A percentile compares a stretch with the other conserved stretches of the same genome.
phyloP scores from a whole-genome alignment of 441 rosid genomes.

The Pelargonium myrrhifolium region DNA sequence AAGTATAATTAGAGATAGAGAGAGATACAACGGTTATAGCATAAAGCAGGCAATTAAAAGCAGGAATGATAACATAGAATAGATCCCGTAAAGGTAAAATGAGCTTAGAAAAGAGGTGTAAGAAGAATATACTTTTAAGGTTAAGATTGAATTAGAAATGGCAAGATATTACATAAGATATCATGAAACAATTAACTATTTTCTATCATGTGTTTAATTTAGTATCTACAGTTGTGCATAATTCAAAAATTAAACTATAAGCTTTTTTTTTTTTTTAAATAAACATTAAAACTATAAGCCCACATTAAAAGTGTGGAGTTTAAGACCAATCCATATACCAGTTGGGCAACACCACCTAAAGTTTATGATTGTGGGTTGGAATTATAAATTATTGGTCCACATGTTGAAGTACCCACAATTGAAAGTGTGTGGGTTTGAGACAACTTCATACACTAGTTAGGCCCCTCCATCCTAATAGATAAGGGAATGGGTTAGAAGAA shows the following conservation, averaged over 20 bases:
- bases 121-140: background rate
- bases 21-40: background rate
- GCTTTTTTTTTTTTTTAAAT: too few species aligned
- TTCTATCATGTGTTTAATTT: background rate
- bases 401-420: too few species aligned
- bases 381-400: too few species aligned
- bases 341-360: background rate
- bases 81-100: background rate
- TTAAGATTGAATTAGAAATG: background rate
- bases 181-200: background rate
- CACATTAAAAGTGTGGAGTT: slow-evolving; percentile 1
- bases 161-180: background rate
- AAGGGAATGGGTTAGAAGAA: too few species aligned
- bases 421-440: too few species aligned
- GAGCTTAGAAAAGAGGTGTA: background rate
- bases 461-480: too few species aligned
- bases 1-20: background rate
- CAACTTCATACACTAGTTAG: too few species aligned
- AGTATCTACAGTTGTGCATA: background rate
- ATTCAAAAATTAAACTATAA: background rate
- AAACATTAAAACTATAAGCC: background rate
- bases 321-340: background rate
- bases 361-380: too few species aligned
- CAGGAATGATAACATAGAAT: background rate
- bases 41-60: background rate